These are phyloP conservation scores for Paramecium pentaurelia DNA, from an alignment of 73 alveolate genomes.

Conservation along the genomic window DNA sequence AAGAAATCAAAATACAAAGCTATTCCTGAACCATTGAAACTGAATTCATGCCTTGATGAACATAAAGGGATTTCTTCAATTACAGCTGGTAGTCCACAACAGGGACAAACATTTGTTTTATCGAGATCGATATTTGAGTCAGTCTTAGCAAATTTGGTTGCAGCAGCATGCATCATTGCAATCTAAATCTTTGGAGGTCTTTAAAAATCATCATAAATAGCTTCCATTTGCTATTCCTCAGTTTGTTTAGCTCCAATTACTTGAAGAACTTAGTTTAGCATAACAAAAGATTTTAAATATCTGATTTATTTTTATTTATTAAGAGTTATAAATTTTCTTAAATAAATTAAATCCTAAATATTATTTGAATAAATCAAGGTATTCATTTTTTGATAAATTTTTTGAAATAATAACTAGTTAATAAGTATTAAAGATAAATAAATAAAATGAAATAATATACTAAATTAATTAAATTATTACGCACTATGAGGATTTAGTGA, in stretches of 20 bases:
- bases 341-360: neutral
- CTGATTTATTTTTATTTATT: neutral
- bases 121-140: neutral
- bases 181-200: slow-evolving; percentile 20
- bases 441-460: neutral
- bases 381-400: neutral
- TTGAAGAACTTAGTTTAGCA: neutral
- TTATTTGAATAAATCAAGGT: neutral
- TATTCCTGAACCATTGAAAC: slow-evolving; percentile 15
- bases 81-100: slow-evolving; percentile 5
- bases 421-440: neutral
- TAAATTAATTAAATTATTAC: neutral
- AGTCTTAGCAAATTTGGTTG: neutral
- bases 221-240: neutral
- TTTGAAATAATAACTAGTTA: neutral
- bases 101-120: slow-evolving; percentile 15
- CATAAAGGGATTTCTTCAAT: neutral
- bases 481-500: slow-evolving; percentile 4
- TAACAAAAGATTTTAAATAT: neutral
- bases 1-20: neutral
- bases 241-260: neutral
- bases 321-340: neutral
- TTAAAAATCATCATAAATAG: neutral
- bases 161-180: slow-evolving; percentile 5
- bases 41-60: neutral